Evolutionary conservation across 345 rosid species (phyloP).

Genomic region (Passiflora organensis): DNA sequence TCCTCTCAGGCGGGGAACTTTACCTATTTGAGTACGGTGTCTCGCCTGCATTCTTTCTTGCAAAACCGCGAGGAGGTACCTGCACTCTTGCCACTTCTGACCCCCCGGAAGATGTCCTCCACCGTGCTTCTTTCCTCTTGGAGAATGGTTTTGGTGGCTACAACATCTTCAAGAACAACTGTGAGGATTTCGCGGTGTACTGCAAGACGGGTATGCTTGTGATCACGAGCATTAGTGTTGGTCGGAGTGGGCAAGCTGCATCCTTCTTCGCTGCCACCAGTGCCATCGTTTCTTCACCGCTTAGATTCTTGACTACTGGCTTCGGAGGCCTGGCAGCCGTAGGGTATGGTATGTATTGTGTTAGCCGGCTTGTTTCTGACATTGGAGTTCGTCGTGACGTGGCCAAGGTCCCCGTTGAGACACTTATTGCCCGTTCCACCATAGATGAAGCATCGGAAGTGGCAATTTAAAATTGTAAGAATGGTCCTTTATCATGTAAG

Average conservation of each 20-base stretch:
- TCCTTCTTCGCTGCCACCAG: conserved; percentile 47
- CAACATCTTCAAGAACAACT: conserved; percentile 58
- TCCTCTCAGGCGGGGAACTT: conserved; percentile 55
- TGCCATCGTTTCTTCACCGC: conserved; percentile 39
- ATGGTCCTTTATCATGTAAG: too few relatives aligned
- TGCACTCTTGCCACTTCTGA: conserved; percentile 66
- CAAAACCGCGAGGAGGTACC: conserved; percentile 72
- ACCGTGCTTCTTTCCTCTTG: conserved; percentile 49
- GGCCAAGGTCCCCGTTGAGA: conserved; percentile 40
- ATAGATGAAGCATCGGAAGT: conserved; percentile 2
- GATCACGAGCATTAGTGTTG: conserved; percentile 40
- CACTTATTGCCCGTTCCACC: conserved; percentile 22
- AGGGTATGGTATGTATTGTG: conserved; percentile 39
- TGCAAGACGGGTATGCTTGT: conserved; percentile 68
- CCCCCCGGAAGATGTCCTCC: conserved; percentile 46
- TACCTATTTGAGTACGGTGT: conserved; percentile 53
- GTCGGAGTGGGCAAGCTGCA: conserved; percentile 71
- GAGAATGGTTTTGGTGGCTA: conserved; percentile 69
- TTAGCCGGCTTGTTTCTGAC: conserved; percentile 49
- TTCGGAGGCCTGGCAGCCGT: conserved; percentile 52
- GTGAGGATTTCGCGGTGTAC: conserved; percentile 74
- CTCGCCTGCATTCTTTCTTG: conserved; percentile 40
- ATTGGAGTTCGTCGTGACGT: conserved; percentile 64
- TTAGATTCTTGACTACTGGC: conserved; percentile 50
- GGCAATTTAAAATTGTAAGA: too few relatives aligned